Conservation (phyloP, 2,329 filamentous ascomycete species). For the Xylaria sp. region DNA sequence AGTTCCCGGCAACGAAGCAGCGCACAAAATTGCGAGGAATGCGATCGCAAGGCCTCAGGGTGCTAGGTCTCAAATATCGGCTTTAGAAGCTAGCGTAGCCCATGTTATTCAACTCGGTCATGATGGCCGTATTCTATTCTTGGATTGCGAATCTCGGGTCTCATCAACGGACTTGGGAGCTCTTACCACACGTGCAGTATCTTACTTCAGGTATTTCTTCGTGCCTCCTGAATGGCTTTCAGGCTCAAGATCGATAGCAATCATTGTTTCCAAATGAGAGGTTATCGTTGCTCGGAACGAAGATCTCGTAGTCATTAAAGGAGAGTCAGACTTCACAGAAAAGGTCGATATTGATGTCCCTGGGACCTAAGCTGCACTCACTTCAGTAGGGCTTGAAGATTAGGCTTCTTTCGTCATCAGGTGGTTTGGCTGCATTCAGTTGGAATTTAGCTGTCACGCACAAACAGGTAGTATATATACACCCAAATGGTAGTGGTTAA, state of each 20-base stretch:
- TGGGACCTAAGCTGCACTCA: not conserved
- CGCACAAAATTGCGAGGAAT: too few species aligned
- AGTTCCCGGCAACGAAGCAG: too few species aligned
- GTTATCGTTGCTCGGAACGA: constrained; percentile 3
- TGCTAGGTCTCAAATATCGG: not conserved
- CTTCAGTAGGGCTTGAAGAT: too few species aligned
- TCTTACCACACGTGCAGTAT: not conserved
- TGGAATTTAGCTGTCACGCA: too few species aligned
- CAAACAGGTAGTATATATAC: too few species aligned
- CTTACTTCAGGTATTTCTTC: constrained; percentile 8
- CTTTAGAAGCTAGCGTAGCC: constrained; percentile 6
- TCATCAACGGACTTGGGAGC: not conserved
- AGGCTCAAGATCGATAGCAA: constrained; percentile 1
- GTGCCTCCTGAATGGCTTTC: constrained; percentile 15
- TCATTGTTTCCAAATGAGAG: not conserved
- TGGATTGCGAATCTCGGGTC: constrained; percentile 13
- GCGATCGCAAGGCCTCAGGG: too few species aligned
- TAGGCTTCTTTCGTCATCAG: too few species aligned
- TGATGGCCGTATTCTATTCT: not conserved
- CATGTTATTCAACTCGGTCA: constrained; percentile 3
- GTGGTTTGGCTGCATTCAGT: too few species aligned
- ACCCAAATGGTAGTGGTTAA: too few species aligned
- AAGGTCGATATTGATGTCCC: not conserved
- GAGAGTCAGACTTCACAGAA: constrained; percentile 5
- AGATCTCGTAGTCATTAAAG: constrained; percentile 5